Base-by-base conservation (phyloP, 108 stramenopile species). In the Skeletonema menzelii region DNA sequence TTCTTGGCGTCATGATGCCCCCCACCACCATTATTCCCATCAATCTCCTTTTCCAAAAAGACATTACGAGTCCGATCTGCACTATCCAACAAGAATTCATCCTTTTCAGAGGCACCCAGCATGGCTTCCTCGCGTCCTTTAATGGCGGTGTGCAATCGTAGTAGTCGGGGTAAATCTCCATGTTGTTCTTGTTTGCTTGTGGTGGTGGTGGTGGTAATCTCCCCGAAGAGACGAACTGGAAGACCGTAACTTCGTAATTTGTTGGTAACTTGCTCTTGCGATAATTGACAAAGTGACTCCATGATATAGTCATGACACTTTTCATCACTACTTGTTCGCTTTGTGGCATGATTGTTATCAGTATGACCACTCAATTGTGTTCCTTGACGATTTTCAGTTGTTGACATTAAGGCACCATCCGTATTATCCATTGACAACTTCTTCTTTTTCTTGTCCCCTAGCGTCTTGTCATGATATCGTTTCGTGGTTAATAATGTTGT, bases 61-160 rank as follows among this genome's bases (percentile, higher is more conserved):
- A 90, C 78, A 76, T 94, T 94, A 2, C 92, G 84, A 49, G 91
- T 94, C 14, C 90, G 75, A 80, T 89, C 76, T 20, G 86, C 90
- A n/a, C 82, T 82, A 17, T 86, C 90, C 22, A 94, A 75, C 19
- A 83, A 77, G 67, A 87, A 94, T 83, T 94, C 93, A 58, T 91
- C 87, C 49, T 76, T 73, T 77, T 91, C 89, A 11, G 84, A 75
- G 11, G 75, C 49, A 14, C 83, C 85, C 14, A 79, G 49, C 32
- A 85, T 63, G 2, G 82, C 59, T 56, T 81, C 72, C 65, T 79
- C 74, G 55, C 87, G 85, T 57, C 79, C 68, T 49, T 82, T 75
- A 58, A 86, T 61, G 14, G 90, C 92, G 6, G 63, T 57, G 30
- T 74, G 27, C 67, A 93, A 42, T 49, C 92, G 85, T 59, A 65